Conservation (phyloP, 192 early-diverging fungal species). For the Coemansia biformis region DNA sequence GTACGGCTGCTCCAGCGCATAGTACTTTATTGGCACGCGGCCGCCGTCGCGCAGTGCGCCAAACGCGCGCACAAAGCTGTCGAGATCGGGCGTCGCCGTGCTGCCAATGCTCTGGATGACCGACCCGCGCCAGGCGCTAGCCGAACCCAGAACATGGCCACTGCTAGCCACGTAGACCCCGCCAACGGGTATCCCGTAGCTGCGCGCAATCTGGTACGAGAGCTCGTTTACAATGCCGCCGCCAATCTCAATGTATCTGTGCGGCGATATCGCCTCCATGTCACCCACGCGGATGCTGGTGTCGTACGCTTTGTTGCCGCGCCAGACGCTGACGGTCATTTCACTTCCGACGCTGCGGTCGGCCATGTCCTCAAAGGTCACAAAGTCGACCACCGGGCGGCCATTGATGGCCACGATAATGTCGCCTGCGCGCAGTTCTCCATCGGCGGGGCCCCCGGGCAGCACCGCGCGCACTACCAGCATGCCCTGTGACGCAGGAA, state of each 20-base stretch:
- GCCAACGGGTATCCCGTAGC: slow-evolving; percentile 59
- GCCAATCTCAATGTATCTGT: slow-evolving; percentile 81
- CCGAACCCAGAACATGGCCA: slow-evolving; percentile 65
- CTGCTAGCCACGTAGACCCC: slow-evolving; percentile 81
- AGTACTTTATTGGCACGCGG: slow-evolving; percentile 65
- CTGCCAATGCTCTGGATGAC: slow-evolving; percentile 70
- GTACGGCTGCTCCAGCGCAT: slow-evolving; percentile 73
- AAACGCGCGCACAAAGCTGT: slow-evolving; percentile 73
- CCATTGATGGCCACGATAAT: slow-evolving; percentile 62
- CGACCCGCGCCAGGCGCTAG: slow-evolving; percentile 62
- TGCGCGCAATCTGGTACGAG: slow-evolving; percentile 71
- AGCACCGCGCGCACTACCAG: slow-evolving; percentile 58
- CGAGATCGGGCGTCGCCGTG: slow-evolving; percentile 64
- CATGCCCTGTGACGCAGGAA: slow-evolving; percentile 68
- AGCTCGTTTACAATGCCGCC: slow-evolving; percentile 78
- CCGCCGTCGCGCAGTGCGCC: slow-evolving; percentile 66
- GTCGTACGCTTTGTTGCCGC: slow-evolving; percentile 52
- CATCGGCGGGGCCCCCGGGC: slow-evolving; percentile 67
- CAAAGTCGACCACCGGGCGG: slow-evolving; percentile 60
- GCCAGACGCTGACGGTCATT: slow-evolving; percentile 55
- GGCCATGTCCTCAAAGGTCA: slow-evolving; percentile 53
- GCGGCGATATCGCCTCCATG: slow-evolving; percentile 73
- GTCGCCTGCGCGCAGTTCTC: slow-evolving; percentile 62
- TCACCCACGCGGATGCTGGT: slow-evolving; percentile 58
- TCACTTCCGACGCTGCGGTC: slow-evolving; percentile 55